phyloP scores from a whole-genome alignment of 225 moss, liverwort and hornwort genomes.

The Antitrichia curtipendula region DNA sequence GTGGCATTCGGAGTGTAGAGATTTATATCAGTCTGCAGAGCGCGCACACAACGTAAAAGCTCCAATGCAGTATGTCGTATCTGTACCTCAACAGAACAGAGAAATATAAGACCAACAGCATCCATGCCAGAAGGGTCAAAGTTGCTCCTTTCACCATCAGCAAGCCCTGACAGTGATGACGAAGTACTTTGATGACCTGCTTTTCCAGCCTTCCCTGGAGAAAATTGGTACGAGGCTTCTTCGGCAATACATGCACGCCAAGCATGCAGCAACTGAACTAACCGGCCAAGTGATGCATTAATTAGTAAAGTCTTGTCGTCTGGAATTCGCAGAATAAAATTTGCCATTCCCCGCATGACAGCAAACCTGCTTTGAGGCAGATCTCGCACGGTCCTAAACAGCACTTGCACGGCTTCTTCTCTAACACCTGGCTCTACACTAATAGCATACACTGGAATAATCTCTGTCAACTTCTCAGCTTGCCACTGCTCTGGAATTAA shows the following conservation, averaged over 20 bases:
- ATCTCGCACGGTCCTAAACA: conserved; percentile 93
- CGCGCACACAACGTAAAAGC: conserved; percentile 81
- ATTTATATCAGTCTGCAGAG: conserved; percentile 90
- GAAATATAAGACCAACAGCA: conserved; percentile 94
- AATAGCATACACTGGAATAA: conserved; percentile 91
- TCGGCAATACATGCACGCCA: conserved; percentile 93
- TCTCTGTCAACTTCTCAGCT: conserved; percentile 91
- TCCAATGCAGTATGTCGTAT: conserved; percentile 93
- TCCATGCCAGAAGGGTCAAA: conserved; percentile 99
- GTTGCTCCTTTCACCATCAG: conserved; percentile 53
- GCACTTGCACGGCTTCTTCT: conserved; percentile 98
- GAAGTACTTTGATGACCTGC: conserved; percentile 24
- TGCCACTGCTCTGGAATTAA: conserved; percentile 99
- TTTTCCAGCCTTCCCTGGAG: conserved; percentile 23
- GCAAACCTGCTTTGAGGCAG: conserved; percentile 86
- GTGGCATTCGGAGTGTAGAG: conserved; percentile 40
- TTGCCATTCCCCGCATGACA: conserved; percentile 99
- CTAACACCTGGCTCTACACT: conserved; percentile 95
- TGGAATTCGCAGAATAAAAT: conserved; percentile 85
- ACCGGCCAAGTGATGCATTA: conserved; percentile 84
- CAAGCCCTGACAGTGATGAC: conserved; percentile 35
- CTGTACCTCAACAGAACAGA: conserved; percentile 92
- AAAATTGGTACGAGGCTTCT: conserved; percentile 46
- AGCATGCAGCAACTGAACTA: conserved; percentile 88
- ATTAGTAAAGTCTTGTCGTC: conserved; percentile 84